Evolutionary conservation across 2,329 filamentous ascomycete species (phyloP), one percentile per base, ranked within the genome.

Genomic region (Pseudogymnoascus sp.): DNA sequence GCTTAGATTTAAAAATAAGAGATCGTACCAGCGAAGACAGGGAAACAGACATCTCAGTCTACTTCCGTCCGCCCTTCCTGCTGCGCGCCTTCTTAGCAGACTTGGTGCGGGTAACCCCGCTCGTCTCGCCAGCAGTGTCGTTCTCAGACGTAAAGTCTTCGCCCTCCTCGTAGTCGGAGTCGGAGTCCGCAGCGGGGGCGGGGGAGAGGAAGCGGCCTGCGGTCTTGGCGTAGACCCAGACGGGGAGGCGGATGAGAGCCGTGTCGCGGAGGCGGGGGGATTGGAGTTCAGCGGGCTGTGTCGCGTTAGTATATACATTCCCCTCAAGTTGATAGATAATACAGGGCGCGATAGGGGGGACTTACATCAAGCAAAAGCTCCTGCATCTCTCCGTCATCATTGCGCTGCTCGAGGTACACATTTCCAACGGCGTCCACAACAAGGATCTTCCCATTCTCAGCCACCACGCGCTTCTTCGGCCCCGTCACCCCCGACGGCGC

Each of bases 381-480:
- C 68, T 89, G 84, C 33, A 86, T 83, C 63, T 90, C 86, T 62
- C 95, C 95, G 24, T 97, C 91, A 68, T 93, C 92, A 61, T 91
- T 91, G 70, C 91, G 84, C 72, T 96, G 90, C 76, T 97, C 93
- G n/a, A 99, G 81, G 73, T 91, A 99, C 11, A 99, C 95, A 70
- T 97, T 92, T 29, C 95, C 95, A 8, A 88, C 80, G 0, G 90
- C 91, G 76, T 99, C 93, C 3, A 99, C 95, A 63, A 99, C 88
- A 38, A 99, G 80, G 0, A 96, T 82, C 80, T 97, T 99, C 68
- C 95, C 95, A 71, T 99, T 99, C 80, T 96, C 89, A 2, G 93
- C 93, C 26, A 93, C 85, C 14, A 97, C 91, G 37, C 91, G 84
- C 81, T 93, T 96, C 77, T 91, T 91, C 35, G 88, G 82, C 19